Conservation (phyloP, 495 filamentous ascomycete species). For the Aspergillus heteromorphus region DNA sequence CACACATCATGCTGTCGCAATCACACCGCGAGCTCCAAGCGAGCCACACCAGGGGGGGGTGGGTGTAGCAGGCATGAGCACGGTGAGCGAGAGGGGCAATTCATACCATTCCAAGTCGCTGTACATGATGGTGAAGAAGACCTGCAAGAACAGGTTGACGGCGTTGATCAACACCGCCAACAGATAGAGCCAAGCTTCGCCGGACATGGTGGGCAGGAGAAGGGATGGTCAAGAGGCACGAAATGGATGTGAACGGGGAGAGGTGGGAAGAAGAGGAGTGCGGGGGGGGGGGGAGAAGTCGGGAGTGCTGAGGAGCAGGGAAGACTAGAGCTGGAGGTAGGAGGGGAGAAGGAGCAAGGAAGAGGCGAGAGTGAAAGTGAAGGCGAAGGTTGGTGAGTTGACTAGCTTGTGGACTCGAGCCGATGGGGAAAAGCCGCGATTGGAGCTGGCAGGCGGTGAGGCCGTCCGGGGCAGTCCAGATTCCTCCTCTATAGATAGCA, state of each 20-base stretch:
- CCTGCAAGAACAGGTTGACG: conserved; percentile 99
- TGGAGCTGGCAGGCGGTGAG: conserved; percentile 14
- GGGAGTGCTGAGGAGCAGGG: neutral
- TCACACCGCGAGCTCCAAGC: neutral
- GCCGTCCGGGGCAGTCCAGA: too few relatives aligned
- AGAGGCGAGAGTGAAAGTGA: conserved; percentile 10
- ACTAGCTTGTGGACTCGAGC: conserved; percentile 11
- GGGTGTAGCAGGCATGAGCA: neutral
- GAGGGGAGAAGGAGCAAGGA: conserved; percentile 2
- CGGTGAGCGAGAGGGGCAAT: conserved; percentile 8
- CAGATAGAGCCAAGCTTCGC: conserved; percentile 99
- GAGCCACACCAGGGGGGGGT: neutral
- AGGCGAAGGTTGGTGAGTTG: conserved; percentile 1
- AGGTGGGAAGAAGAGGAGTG: conserved; percentile 3
- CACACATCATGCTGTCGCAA: conserved; percentile 13
- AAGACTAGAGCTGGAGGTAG: neutral
- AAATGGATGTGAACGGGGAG: conserved; percentile 3
- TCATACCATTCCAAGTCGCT: conserved; percentile 94
- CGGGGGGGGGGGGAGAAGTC: neutral
- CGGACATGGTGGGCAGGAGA: conserved; percentile 71
- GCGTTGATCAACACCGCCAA: conserved; percentile 98
- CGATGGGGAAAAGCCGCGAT: conserved; percentile 12
- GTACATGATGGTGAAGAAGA: conserved; percentile 99
- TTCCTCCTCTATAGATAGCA: too few relatives aligned
- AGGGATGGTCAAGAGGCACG: neutral